Conservation (phyloP, 164 flowering plant species). For the Chloranthus sessilifolius region DNA sequence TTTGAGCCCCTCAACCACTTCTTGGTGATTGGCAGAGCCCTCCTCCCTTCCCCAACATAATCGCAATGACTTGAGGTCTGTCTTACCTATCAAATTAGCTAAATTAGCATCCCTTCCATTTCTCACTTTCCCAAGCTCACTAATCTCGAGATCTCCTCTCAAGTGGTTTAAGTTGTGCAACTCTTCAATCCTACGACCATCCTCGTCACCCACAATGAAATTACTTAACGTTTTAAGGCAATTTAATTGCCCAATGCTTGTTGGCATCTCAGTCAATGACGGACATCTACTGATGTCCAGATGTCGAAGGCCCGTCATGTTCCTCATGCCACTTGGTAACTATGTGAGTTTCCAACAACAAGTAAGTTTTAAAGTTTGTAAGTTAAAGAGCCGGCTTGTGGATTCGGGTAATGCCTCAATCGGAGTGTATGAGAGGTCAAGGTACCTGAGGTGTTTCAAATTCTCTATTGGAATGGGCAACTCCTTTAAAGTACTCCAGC, state of each 20-base stretch:
- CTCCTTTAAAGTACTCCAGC: not conserved
- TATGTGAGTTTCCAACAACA: not conserved
- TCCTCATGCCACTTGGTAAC: not conserved
- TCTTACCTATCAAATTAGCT: not conserved
- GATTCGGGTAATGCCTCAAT: not conserved
- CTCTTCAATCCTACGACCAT: not conserved
- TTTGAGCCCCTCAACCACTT: not conserved
- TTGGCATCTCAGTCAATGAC: not conserved
- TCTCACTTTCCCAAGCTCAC: not conserved
- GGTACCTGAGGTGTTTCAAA: not conserved
- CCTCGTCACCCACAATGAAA: not conserved
- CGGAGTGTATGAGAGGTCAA: not conserved
- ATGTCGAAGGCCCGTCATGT: slow-evolving; percentile 3
- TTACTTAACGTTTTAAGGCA: not conserved
- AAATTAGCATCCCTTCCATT: not conserved
- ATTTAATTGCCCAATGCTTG: not conserved
- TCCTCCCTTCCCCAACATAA: not conserved
- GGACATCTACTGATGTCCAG: not conserved
- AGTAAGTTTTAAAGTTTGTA: not conserved
- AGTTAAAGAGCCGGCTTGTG: not conserved
- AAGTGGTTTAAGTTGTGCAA: not conserved
- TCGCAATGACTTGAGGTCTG: not conserved
- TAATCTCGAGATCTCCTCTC: not conserved
- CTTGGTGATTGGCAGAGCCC: not conserved
- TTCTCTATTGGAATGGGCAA: not conserved